Evolutionary conservation across 371 early-diverging fungal species (phyloP), one percentile per base, ranked within the genome.

Genomic region (Gilbertella persicaria): DNA sequence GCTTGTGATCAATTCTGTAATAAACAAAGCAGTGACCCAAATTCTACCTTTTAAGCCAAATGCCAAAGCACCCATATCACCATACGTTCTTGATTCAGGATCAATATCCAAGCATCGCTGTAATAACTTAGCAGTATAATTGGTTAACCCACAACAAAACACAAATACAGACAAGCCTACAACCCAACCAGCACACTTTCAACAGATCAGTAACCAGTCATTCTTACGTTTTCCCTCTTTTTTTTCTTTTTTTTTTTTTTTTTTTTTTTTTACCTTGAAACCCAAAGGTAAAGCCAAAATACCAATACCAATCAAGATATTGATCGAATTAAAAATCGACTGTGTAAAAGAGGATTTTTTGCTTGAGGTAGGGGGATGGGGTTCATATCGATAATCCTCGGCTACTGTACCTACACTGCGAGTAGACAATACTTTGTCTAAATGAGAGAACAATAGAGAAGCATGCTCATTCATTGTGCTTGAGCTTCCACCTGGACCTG

Each of bases 41-140:
- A 75, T 55, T 30, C 86, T 70, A 4, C 84, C 87, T 23, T 60
- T 54, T n/a, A 68, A 57, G 14, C 90, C 90, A 75, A 84, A 90
- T 2, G 91, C 86, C 13, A 69, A 55, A 16, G 83, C 79, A 20
- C 84, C 89, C 58, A 87, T 71, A 56, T 90, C 91, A 24, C 85
- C 82, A 66, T 86, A 88, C 12, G 84, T 84, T 21, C 63, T 60
- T 8, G 74, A 67, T 19, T 71, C 69, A 12, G 67, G 69, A 46
- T 73, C 66, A 33, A 65, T 50, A 30, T 81, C 75, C 53, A 90
- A 53, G 60, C 86, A 87, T 56, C 78, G 71, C 13, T 68, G 79
- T 5, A 90, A 61, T 10, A 88, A 36, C 53, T 80, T 85, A 25
- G 87, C 91, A 1, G 89, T 88, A 50, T 84, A 79, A 42, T 75